Percentiles rank a stretch among this genome's conserved stretches.
These are phyloP conservation scores for Podila horticola DNA, from an alignment of 192 early-diverging fungal genomes.

Conservation along the genomic window DNA sequence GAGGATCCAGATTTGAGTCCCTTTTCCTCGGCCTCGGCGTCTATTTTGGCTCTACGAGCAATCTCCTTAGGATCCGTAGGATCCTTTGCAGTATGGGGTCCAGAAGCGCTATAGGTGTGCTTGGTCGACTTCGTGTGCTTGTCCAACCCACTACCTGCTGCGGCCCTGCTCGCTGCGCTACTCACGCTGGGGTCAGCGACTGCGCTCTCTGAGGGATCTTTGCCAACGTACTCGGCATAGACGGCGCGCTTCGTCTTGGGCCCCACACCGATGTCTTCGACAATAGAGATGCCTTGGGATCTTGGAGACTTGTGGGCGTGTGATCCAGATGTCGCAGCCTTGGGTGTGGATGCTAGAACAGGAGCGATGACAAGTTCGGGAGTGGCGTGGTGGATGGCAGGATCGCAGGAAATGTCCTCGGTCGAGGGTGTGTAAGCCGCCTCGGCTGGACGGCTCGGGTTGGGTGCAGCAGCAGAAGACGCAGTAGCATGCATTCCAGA, in stretches of 20 bases:
- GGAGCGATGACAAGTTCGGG: background rate
- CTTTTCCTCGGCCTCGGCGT: background rate
- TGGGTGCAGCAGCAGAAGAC: background rate
- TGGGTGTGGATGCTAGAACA: background rate
- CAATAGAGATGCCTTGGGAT: background rate
- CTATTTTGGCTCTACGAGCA: background rate
- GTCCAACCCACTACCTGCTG: no score
- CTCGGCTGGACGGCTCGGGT: background rate
- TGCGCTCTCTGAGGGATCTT: background rate
- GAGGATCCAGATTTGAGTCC: no score
- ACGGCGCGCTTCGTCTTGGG: background rate
- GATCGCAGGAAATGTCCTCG: constrained; percentile 15
- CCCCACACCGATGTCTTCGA: background rate
- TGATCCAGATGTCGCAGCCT: background rate
- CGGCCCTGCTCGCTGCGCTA: no score
- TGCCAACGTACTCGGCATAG: background rate
- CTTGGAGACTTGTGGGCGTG: no score
- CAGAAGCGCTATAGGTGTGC: background rate
- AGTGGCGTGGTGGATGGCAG: background rate
- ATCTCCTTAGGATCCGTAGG: background rate
- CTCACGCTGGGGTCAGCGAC: background rate
- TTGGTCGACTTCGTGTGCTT: no score
- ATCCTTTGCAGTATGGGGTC: background rate
- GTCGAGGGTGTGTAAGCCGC: background rate
- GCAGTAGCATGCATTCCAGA: background rate